Conservation (phyloP, 2,329 filamentous ascomycete species). For the Ceratocystis alfenasii region DNA sequence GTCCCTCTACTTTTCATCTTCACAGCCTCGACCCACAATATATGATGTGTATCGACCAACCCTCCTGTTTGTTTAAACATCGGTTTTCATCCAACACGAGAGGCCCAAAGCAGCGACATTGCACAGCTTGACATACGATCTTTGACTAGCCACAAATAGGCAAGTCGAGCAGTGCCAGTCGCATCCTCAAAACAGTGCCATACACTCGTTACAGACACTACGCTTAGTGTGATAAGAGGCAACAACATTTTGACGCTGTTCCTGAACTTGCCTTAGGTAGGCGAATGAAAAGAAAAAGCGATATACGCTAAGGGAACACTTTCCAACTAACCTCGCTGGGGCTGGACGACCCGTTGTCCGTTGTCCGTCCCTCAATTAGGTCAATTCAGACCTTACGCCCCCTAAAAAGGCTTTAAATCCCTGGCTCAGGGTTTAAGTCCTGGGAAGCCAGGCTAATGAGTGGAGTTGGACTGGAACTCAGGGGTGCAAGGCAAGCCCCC, state of each 20-base stretch:
- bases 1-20: not conserved
- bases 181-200: not conserved
- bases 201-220: not conserved
- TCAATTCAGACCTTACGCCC: not conserved
- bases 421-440: not conserved
- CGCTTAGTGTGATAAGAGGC: not conserved
- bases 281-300: not conserved
- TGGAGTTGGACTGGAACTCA: not conserved
- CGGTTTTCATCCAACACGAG: not conserved
- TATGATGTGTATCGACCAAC: too few species aligned
- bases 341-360: not conserved
- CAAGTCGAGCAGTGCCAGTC: not conserved
- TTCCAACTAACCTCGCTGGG: not conserved
- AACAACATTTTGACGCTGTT: not conserved
- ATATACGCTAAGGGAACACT: not conserved
- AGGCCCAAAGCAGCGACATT: not conserved
- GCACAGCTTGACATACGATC: not conserved
- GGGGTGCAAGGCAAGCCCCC: not conserved
- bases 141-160: not conserved
- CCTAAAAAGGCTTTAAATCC: constrained; percentile 7
- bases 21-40: not conserved
- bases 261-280: not conserved
- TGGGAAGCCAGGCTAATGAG: not conserved
- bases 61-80: too few species aligned
- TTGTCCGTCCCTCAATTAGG: not conserved